Evolutionary conservation across 306 rosid genomes (phyloP).

Genomic region (Prunus mongolica): DNA sequence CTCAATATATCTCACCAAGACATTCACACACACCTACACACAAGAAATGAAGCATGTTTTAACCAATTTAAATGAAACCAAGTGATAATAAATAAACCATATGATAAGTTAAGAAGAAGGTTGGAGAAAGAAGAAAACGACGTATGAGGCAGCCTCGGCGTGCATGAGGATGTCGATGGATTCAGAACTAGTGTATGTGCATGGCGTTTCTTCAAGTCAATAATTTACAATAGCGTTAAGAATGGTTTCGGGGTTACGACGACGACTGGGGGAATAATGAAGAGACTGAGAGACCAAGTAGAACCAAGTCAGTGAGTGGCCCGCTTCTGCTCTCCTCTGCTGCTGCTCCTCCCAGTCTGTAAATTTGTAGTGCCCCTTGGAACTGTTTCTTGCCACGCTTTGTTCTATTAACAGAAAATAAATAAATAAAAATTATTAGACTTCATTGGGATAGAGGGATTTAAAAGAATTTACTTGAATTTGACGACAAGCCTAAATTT

Average conservation of each 20-base stretch:
- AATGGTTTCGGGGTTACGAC: slow-evolving; percentile 2
- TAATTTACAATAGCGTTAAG: slow-evolving; percentile 10
- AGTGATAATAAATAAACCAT: background rate
- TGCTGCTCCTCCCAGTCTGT: too few species aligned
- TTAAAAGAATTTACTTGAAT: too few species aligned
- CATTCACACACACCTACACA: background rate
- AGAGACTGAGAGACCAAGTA: too few species aligned
- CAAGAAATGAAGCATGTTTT: background rate
- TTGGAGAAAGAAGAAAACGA: background rate
- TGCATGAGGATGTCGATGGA: slow-evolving; percentile 9
- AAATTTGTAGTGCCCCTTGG: too few species aligned
- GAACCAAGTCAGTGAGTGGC: too few species aligned
- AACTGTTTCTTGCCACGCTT: too few species aligned
- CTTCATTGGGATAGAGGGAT: too few species aligned
- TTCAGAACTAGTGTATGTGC: background rate
- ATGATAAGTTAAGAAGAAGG: background rate
- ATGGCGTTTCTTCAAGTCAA: slow-evolving; percentile 9
- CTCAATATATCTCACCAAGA: background rate
- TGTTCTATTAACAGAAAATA: too few species aligned
- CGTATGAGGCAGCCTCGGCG: slow-evolving; percentile 5
- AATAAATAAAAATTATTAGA: too few species aligned
- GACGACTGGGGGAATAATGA: background rate
- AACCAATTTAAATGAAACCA: too few species aligned
- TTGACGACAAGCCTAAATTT: too few species aligned
- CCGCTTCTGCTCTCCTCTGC: too few species aligned